Evolutionary conservation across 352 stramenopile species (phyloP).

Genomic region (Aphanomyces cochlioides): DNA sequence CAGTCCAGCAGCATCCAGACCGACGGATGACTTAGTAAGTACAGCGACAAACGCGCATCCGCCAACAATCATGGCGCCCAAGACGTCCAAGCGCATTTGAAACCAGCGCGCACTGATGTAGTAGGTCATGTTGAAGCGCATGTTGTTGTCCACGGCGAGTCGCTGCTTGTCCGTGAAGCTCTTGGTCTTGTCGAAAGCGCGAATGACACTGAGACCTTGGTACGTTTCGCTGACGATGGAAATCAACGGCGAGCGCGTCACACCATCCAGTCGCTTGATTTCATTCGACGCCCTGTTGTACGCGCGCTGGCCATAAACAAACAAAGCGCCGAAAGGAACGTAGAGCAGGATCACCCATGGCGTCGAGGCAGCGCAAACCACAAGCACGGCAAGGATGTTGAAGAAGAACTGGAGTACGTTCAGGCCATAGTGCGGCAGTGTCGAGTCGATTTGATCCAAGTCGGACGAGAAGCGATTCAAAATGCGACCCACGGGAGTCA

Average conservation of each 20-base stretch:
- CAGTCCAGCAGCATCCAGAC: constrained; percentile 38
- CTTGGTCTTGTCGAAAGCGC: constrained; percentile 45
- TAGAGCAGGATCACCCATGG: constrained; percentile 25
- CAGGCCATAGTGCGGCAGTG: constrained; percentile 42
- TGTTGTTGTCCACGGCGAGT: constrained; percentile 53
- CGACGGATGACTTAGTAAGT: constrained; percentile 25
- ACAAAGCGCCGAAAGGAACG: constrained; percentile 2
- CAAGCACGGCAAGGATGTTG: constrained; percentile 1
- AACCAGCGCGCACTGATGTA: constrained; percentile 75
- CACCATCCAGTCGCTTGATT: constrained; percentile 56
- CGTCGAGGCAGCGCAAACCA: constrained; percentile 3
- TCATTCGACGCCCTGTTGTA: constrained; percentile 65
- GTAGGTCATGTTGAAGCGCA: constrained; percentile 72
- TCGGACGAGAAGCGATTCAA: constrained; percentile 76
- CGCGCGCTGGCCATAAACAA: constrained; percentile 42
- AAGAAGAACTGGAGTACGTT: constrained; percentile 6
- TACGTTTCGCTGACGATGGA: constrained; percentile 89
- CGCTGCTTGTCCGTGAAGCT: constrained; percentile 30
- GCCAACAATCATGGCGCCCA: constrained; percentile 27
- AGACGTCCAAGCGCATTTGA: constrained; percentile 63
- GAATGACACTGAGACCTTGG: constrained; percentile 61
- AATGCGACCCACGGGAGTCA: constrained; percentile 62
- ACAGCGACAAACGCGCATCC: constrained; percentile 87
- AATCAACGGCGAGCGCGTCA: constrained; percentile 86
- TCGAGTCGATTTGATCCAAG: constrained; percentile 65